Base-by-base conservation (phyloP, 306 rosid species). In the Carpinus fangiana region DNA sequence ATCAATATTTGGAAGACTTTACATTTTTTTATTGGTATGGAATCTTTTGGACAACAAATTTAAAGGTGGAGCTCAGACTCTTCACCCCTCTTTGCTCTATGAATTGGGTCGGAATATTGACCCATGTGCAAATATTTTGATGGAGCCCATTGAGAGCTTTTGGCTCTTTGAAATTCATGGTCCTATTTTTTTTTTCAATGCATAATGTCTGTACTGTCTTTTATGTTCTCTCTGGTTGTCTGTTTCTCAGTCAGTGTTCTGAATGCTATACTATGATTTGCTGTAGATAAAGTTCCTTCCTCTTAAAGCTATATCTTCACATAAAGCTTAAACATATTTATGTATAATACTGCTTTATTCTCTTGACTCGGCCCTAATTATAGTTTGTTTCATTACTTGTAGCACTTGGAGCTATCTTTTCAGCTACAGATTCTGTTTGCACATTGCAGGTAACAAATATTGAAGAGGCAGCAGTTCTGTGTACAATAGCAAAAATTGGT, bases 351-450 rank as follows among this genome's bases (percentile, higher is more conserved):
- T 52, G 28, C 36, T 70, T 41, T 61, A 14, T 72, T 53, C 23
- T 23, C 4, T 60, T 43, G 26, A 57, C 73, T 61, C 8, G 20
- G 20, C 47, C 64, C 69, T 79, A 13, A 59, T 3, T 48, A 34
- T 43, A 36, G 76, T 36, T 76, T 79, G 3, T 73, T 73, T 81
- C 65, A 53, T 52, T 70, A 64, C 74, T 52, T 66, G 73, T 72
- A 90, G 96, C 96, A 45, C 90, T 90, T 13, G 96, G 96, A 72
- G 93, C 96, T 59, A 81, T 89, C 69, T 86, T 90, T 76, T 84
- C 93, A 8, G 96, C 96, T 2, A 90, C 96, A 6, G 93, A 89
- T 79, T 85, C 89, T 18, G 91, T 90, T 26, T 89, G 96, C 76
- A 89, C 93, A 41, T 83, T 90, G 79, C 94, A 90, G 89, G 93